These are phyloP conservation scores for Flammula alnicola DNA, from an alignment of 1,284 basidiomycete species.

Conservation along the genomic window DNA sequence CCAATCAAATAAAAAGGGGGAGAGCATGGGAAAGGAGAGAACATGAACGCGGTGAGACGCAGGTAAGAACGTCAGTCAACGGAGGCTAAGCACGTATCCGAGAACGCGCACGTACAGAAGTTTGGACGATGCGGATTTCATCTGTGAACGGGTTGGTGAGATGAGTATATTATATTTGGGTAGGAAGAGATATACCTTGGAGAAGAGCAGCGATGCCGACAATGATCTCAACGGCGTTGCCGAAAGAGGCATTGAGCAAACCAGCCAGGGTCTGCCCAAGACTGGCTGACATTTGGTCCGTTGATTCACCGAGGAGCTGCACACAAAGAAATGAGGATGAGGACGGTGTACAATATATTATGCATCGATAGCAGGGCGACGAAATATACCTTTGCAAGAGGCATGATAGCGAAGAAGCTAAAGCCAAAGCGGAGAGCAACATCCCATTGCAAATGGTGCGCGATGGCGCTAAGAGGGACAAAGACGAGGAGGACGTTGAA, in stretches of 20 bases:
- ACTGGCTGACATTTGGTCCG: constrained; percentile 82
- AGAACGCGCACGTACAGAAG: constrained; percentile 57
- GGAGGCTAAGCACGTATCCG: not conserved
- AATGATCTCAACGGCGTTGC: constrained; percentile 85
- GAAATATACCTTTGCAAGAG: constrained; percentile 73
- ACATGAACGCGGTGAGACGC: constrained; percentile 1
- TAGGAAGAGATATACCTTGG: constrained; percentile 73
- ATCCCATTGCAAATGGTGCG: constrained; percentile 74
- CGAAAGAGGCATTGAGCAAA: constrained; percentile 85
- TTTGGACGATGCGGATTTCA: constrained; percentile 86
- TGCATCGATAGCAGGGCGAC: not conserved
- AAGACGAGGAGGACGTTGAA: constrained; percentile 81
- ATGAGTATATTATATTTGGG: no score
- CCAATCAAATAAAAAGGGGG: no score
- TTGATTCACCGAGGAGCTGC: constrained; percentile 82
- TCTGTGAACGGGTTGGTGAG: constrained; percentile 42
- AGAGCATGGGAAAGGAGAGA: not conserved
- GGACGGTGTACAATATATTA: not conserved
- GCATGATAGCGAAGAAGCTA: constrained; percentile 87
- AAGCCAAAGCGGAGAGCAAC: constrained; percentile 83
- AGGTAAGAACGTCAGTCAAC: not conserved
- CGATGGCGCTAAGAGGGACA: constrained; percentile 70
- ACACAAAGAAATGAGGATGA: constrained; percentile 7
- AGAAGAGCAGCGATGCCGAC: constrained; percentile 85
- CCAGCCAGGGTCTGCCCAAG: constrained; percentile 86